Conservation (phyloP, 1,284 basidiomycete genomes). For the Pterulicium gracile region DNA sequence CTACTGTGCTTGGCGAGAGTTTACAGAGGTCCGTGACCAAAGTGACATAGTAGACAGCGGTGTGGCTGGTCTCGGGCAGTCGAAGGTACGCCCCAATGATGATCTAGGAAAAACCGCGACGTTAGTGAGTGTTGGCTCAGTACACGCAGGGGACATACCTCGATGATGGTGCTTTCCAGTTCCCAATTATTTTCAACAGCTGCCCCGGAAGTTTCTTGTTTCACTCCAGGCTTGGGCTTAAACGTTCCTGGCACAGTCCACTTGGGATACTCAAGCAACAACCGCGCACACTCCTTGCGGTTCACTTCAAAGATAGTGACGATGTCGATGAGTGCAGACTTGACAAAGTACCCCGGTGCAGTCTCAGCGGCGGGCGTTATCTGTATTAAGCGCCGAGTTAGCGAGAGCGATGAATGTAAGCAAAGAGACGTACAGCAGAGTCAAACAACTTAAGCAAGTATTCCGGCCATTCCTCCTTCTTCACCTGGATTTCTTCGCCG, state of each 20-base stretch:
- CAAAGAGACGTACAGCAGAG: slow-evolving; percentile 46
- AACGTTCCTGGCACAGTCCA: slow-evolving; percentile 83
- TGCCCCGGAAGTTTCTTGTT: slow-evolving; percentile 31
- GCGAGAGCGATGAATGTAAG: neutral
- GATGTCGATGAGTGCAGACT: slow-evolving; percentile 71
- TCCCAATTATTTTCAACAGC: slow-evolving; percentile 60
- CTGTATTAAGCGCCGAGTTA: slow-evolving; percentile 24
- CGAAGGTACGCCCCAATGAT: slow-evolving; percentile 70
- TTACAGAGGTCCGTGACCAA: slow-evolving; percentile 93
- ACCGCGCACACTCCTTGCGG: slow-evolving; percentile 85
- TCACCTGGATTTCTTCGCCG: slow-evolving; percentile 55
- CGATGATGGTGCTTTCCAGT: slow-evolving; percentile 70
- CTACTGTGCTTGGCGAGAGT: slow-evolving; percentile 81
- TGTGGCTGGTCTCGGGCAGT: slow-evolving; percentile 70
- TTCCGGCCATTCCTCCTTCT: slow-evolving; percentile 73
- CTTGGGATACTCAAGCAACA: slow-evolving; percentile 81
- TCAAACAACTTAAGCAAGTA: slow-evolving; percentile 68
- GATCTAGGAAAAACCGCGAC: slow-evolving; percentile 30
- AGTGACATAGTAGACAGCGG: slow-evolving; percentile 79
- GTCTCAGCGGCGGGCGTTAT: slow-evolving; percentile 67
- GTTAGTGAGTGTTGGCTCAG: neutral
- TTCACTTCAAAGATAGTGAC: slow-evolving; percentile 94
- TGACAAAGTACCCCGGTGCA: slow-evolving; percentile 72
- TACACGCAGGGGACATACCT: slow-evolving; percentile 32
- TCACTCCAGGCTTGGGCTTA: slow-evolving; percentile 57